These are phyloP conservation scores for Fusarium mexicanum DNA, from an alignment of 2,329 filamentous ascomycete species.

Conservation along the genomic window DNA sequence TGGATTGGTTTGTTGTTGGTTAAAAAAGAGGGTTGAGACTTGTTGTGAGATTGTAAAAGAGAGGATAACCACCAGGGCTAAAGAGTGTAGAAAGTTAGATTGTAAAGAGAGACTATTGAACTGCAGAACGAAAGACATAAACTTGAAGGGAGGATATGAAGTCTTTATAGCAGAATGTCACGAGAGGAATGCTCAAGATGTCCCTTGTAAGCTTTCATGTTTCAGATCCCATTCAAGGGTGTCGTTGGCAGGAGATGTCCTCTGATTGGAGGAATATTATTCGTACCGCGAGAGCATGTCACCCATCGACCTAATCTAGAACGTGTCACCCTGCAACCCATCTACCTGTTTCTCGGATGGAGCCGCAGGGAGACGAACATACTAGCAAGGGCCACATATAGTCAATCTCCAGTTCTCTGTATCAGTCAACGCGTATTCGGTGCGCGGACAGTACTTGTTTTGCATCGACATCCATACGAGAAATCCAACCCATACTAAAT, in stretches of 20 bases:
- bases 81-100: conserved; percentile 29
- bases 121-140: neutral
- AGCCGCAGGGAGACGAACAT: neutral
- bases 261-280: conserved; percentile 25
- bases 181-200: neutral
- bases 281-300: neutral
- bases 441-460: neutral
- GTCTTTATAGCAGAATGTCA: conserved; percentile 7
- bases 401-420: neutral
- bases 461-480: neutral
- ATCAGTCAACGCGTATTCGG: neutral
- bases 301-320: neutral
- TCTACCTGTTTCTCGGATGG: neutral
- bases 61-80: conserved; percentile 41
- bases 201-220: neutral
- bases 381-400: neutral
- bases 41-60: conserved; percentile 24
- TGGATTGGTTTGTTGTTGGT: neutral
- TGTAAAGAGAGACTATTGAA: conserved; percentile 16
- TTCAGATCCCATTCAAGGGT: conserved; percentile 21
- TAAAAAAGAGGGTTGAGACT: neutral
- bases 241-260: no score
- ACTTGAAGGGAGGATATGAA: neutral
- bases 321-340: neutral
- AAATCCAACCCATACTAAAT: neutral